These are phyloP conservation scores for Tricharina praecox DNA, from an alignment of 495 filamentous ascomycete genomes.

Conservation along the genomic window DNA sequence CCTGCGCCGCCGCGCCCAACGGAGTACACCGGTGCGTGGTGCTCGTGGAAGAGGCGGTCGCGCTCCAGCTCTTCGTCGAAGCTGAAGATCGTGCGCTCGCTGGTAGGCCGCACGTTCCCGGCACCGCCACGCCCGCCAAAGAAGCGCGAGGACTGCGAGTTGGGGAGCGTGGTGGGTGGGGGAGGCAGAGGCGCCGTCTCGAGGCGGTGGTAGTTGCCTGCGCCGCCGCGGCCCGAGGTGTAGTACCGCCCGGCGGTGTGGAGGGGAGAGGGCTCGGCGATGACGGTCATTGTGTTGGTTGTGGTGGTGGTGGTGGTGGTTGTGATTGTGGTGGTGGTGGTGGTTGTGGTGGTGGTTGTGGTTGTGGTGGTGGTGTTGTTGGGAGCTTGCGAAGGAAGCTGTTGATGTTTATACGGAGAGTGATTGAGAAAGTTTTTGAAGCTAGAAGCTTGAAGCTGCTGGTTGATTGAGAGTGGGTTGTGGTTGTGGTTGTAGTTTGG, in stretches of 20 bases:
- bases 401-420: conserved; percentile 20
- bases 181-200: conserved; percentile 38
- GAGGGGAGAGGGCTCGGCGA: conserved; percentile 23
- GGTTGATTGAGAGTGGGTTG: not conserved
- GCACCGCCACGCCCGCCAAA: conserved; percentile 73
- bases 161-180: conserved; percentile 29
- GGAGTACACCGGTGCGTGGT: conserved; percentile 50
- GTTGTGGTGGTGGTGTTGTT: not conserved
- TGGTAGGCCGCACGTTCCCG: conserved; percentile 60
- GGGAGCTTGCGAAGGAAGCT: not conserved
- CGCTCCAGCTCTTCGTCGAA: conserved; percentile 82
- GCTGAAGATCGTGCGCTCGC: conserved; percentile 55
- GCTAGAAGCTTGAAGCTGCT: too few relatives aligned
- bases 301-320: not conserved
- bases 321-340: not conserved
- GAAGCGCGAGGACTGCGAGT: conserved; percentile 34
- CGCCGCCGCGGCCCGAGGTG: conserved; percentile 72
- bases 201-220: conserved; percentile 68
- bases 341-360: not conserved
- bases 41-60: conserved; percentile 39
- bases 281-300: conserved; percentile 22
- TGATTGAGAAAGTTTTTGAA: not conserved
- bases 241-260: conserved; percentile 17
- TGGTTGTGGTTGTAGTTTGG: not conserved
- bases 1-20: conserved; percentile 81